These are phyloP conservation scores for Schoenoplectus triqueter DNA, from an alignment of 202 grass and related monocot species.

Conservation along the genomic window DNA sequence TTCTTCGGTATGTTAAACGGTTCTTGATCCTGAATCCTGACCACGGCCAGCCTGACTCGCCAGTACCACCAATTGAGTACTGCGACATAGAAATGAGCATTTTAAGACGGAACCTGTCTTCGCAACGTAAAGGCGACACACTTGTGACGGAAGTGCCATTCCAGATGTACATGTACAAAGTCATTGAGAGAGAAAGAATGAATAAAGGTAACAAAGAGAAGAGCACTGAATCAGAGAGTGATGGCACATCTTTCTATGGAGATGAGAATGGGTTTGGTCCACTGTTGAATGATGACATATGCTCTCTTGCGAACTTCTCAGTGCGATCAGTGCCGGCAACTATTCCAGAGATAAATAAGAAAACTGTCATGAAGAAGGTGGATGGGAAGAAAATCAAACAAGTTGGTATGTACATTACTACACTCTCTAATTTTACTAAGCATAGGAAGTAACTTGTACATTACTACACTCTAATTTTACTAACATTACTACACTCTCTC, in stretches of 20 bases:
- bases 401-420: constrained; percentile 40
- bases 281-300: constrained; percentile 43
- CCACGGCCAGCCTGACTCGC: constrained; percentile 48
- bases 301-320: constrained; percentile 38
- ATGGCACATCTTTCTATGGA: constrained; percentile 53
- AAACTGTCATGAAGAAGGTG: constrained; percentile 45
- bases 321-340: constrained; percentile 39
- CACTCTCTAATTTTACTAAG: background rate
- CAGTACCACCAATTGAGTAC: constrained; percentile 56
- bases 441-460: too few species aligned
- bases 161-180: constrained; percentile 84
- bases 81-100: constrained; percentile 71
- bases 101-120: constrained; percentile 49
- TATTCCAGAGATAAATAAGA: constrained; percentile 44
- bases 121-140: constrained; percentile 33
- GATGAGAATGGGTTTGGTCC: constrained; percentile 62
- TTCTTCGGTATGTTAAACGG: constrained; percentile 76
- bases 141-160: constrained; percentile 64
- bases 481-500: background rate
- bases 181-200: constrained; percentile 75
- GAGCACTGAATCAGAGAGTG: constrained; percentile 55
- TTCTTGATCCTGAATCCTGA: constrained; percentile 78
- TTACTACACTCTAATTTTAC: too few species aligned
- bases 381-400: constrained; percentile 51
- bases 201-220: constrained; percentile 43